These are phyloP conservation scores for Gymnopilus junonius DNA, from an alignment of 768 basidiomycete genomes.

Conservation along the genomic window DNA sequence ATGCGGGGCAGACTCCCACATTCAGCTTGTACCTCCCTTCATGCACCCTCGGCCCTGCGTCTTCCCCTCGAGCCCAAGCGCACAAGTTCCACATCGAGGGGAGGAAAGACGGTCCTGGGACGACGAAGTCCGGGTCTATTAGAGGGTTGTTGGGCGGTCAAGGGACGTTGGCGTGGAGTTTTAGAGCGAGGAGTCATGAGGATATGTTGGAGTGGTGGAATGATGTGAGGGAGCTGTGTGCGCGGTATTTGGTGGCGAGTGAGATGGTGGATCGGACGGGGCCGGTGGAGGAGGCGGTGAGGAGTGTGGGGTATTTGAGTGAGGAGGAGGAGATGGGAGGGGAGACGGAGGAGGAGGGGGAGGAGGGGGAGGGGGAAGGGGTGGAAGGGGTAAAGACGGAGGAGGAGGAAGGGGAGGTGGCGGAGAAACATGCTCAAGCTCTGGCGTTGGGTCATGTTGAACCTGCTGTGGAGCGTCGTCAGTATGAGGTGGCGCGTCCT, in stretches of 20 bases:
- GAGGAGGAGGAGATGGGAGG: slow-evolving; percentile 62
- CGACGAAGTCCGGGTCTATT: slow-evolving; percentile 52
- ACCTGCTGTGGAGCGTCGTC: no score
- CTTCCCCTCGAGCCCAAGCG: slow-evolving; percentile 61
- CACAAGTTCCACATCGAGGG: slow-evolving; percentile 99
- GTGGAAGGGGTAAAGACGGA: slow-evolving; percentile 40
- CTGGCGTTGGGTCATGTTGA: no score
- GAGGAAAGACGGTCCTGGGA: slow-evolving; percentile 79
- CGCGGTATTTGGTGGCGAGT: slow-evolving; percentile 90
- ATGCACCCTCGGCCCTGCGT: slow-evolving; percentile 95
- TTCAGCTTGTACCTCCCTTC: slow-evolving; percentile 92
- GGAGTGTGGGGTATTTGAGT: slow-evolving; percentile 85
- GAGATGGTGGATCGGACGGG: slow-evolving; percentile 93
- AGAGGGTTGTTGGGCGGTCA: slow-evolving; percentile 34
- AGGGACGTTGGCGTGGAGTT: slow-evolving; percentile 62
- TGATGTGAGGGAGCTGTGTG: slow-evolving; percentile 91
- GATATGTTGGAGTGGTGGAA: slow-evolving; percentile 99
- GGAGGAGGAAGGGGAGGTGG: slow-evolving; percentile 43
- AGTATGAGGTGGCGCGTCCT: no score
- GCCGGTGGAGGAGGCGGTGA: slow-evolving; percentile 90
- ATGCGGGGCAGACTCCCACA: slow-evolving; percentile 59
- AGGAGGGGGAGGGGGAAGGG: slow-evolving; percentile 78
- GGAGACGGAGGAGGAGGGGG: slow-evolving; percentile 45
- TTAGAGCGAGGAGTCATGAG: slow-evolving; percentile 86
- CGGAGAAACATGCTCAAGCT: no score